Evolutionary conservation across 805 yeast genomes (phyloP), one percentile per base, ranked within the genome.

Genomic region (Jamesozyma lodderae): DNA sequence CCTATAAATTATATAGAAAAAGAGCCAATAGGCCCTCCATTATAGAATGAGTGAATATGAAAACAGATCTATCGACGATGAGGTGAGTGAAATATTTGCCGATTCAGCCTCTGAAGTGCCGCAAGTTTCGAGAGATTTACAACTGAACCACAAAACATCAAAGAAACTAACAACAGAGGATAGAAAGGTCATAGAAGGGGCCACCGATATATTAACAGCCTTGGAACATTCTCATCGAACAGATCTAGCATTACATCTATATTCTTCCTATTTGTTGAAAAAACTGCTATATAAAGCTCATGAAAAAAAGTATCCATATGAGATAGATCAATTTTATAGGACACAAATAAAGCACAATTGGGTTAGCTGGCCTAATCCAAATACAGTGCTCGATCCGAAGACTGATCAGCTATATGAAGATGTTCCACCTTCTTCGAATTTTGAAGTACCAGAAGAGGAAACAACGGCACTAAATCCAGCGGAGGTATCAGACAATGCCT

Each of bases 171-270:
- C 40, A 4, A 24, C 15, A 21, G 38, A 30, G 1, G 49, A 48
- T 18, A 45, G 35, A 28, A 35, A 41, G 17, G 16, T 45, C 6
- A 41, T 51, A 10, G 41, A 40, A 14, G 38, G 43, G 28, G 59
- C 60, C 2, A 49, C 54, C 29, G 62, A 58, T 52, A 31, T 66
- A 18, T 32, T 70, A 9, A 43, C 57, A n/a, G 45, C 56, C 6
- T 47, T 77, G 18, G 84, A 80, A 45, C 62, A 62, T 11, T 67
- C 68, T 1, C 73, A 68, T 42, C 57, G 77, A 23, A 57, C 57
- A 10, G 87, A 83, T 55, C 58, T 82, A 22, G 70, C 81, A 0
- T 51, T 75, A 2, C 94, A 83, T 57, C 57, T 84, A 3, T 83
- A 80, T 53, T 70, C 81, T 18, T 53, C 77, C 0, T 64, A 65